These are phyloP conservation scores for Fusarium pilosicola DNA, from an alignment of 2,329 filamentous ascomycete species.

Conservation along the genomic window DNA sequence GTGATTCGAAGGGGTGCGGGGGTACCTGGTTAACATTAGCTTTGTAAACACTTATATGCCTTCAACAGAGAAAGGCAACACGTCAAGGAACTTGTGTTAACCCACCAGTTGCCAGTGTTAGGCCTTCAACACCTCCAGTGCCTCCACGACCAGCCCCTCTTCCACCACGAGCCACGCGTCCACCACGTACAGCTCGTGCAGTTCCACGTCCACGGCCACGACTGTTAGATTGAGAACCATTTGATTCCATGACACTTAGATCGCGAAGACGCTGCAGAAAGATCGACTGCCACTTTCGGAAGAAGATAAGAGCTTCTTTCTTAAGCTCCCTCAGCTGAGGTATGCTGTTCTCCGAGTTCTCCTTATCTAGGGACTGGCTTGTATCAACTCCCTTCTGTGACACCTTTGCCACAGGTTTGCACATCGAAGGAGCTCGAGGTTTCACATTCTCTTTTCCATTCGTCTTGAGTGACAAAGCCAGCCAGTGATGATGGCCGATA, in stretches of 20 bases:
- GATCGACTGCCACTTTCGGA: conserved; percentile 81
- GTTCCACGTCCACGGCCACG: conserved; percentile 52
- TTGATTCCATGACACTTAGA: conserved; percentile 63
- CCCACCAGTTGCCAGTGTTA: conserved; percentile 52
- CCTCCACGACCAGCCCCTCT: conserved; percentile 44
- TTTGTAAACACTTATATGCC: not conserved
- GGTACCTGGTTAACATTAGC: conserved; percentile 42
- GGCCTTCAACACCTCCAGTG: conserved; percentile 39
- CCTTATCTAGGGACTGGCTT: conserved; percentile 46
- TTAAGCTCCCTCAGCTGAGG: conserved; percentile 71
- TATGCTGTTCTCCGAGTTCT: conserved; percentile 50
- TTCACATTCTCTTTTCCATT: conserved; percentile 41
- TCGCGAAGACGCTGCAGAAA: conserved; percentile 78
- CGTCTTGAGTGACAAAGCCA: conserved; percentile 48
- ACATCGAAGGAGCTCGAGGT: conserved; percentile 3
- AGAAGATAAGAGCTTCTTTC: conserved; percentile 74
- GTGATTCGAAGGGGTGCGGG: conserved; percentile 54
- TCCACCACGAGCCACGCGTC: conserved; percentile 47
- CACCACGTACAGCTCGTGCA: conserved; percentile 41
- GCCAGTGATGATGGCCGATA: conserved; percentile 49
- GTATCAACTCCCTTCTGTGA: conserved; percentile 41
- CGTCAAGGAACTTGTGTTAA: not conserved
- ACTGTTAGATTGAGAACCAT: conserved; percentile 35
- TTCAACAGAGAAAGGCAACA: not conserved
- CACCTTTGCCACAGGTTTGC: conserved; percentile 5